Evolutionary conservation across 768 basidiomycete species (phyloP).

Genomic region (Clathrus columnatus): DNA sequence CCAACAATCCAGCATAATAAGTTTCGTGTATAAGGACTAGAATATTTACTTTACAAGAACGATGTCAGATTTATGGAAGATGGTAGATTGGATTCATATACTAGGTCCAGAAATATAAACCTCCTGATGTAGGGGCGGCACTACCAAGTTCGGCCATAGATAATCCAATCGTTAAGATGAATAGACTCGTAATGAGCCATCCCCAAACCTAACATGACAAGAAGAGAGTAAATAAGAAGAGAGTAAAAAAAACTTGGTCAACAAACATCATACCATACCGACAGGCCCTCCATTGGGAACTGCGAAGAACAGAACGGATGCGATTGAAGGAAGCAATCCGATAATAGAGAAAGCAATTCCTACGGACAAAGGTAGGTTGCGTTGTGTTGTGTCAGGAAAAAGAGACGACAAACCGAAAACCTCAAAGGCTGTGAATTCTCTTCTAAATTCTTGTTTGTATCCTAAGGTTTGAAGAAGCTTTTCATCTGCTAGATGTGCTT

Average conservation of each 20-base stretch:
- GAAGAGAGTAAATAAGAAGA: no score
- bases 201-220: conserved; percentile 23
- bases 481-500: conserved; percentile 20
- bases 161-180: conserved; percentile 55
- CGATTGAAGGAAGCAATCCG: conserved; percentile 20
- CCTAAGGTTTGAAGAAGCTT: conserved; percentile 27
- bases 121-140: conserved; percentile 66
- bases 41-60: conserved; percentile 15
- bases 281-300: conserved; percentile 49
- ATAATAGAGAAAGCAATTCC: conserved; percentile 15
- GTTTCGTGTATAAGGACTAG: conserved; percentile 47
- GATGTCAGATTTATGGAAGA: background rate
- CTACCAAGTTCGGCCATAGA: conserved; percentile 65
- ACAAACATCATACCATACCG: conserved; percentile 11
- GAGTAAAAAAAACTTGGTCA: background rate
- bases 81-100: conserved; percentile 13
- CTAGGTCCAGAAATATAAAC: conserved; percentile 67
- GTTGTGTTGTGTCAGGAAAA: background rate
- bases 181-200: conserved; percentile 59
- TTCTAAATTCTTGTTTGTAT: conserved; percentile 31
- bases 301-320: conserved; percentile 30
- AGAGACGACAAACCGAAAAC: conserved; percentile 13
- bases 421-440: conserved; percentile 28
- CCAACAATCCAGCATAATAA: conserved; percentile 64
- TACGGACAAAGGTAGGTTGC: background rate